Conservation (phyloP, 768 basidiomycete species). For the Podaxis sp. region DNA sequence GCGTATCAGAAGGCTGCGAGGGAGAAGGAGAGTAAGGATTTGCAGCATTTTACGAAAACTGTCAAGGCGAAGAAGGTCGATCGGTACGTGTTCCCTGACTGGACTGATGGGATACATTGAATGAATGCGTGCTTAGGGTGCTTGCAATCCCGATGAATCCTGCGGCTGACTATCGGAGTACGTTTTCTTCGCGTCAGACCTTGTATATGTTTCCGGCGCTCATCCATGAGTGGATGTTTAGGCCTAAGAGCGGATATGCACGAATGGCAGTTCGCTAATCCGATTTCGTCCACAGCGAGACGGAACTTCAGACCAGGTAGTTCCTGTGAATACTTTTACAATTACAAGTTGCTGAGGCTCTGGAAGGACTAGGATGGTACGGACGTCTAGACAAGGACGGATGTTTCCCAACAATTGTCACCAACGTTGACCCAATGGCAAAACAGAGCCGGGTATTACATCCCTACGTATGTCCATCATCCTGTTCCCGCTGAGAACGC, state of each 20-base stretch:
- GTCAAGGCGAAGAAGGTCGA: conserved; percentile 51
- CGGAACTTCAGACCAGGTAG: conserved; percentile 51
- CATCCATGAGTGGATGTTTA: conserved; percentile 18
- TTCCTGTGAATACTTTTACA: background rate
- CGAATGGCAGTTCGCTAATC: conserved; percentile 63
- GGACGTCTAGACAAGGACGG: conserved; percentile 54
- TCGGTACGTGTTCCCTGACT: conserved; percentile 41
- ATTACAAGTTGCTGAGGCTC: background rate
- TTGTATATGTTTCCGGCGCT: background rate
- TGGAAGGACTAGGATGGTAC: conserved; percentile 34
- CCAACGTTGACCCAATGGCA: conserved; percentile 76
- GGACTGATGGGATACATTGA: background rate
- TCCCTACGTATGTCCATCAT: conserved; percentile 48
- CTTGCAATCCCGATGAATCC: conserved; percentile 54
- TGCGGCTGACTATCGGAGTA: conserved; percentile 67
- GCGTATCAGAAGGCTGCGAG: conserved; percentile 50
- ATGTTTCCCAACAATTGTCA: conserved; percentile 74
- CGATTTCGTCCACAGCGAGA: conserved; percentile 54
- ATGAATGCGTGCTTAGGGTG: conserved; percentile 37
- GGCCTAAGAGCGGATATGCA: conserved; percentile 42
- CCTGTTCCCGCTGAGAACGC: background rate
- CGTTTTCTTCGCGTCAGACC: conserved; percentile 10
- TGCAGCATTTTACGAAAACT: conserved; percentile 69
- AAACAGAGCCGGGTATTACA: conserved; percentile 73
- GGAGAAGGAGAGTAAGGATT: conserved; percentile 38